Conservation (phyloP, 2,329 filamentous ascomycete genomes). For the Colletotrichum sublineola region DNA sequence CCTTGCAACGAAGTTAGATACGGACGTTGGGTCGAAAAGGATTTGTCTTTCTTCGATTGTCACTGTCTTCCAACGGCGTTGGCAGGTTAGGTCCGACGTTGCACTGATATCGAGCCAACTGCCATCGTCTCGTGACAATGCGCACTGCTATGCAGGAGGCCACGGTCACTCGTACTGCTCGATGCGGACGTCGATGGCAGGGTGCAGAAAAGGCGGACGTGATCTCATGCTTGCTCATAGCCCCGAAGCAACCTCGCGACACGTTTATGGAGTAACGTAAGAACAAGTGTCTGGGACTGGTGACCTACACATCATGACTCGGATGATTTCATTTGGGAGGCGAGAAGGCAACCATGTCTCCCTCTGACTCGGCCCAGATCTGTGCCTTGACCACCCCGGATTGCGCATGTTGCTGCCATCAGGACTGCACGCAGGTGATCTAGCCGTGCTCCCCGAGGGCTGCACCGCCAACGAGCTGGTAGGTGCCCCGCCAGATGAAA, state of each 20-base stretch:
- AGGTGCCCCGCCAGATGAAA: neutral
- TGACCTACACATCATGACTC: slow-evolving; percentile 37
- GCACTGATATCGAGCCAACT: slow-evolving; percentile 11
- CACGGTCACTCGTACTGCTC: neutral
- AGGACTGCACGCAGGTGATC: slow-evolving; percentile 30
- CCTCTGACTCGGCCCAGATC: slow-evolving; percentile 38
- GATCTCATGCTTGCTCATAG: slow-evolving; percentile 26
- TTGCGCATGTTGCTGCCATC: slow-evolving; percentile 27
- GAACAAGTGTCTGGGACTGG: slow-evolving; percentile 18
- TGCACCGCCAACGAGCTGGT: neutral
- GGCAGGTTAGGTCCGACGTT: slow-evolving; percentile 12
- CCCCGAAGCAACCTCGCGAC: slow-evolving; percentile 13
- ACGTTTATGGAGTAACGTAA: slow-evolving; percentile 33
- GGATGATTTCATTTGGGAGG: slow-evolving; percentile 1
- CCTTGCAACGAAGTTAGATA: slow-evolving; percentile 17
- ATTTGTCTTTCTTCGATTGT: neutral
- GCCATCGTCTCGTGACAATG: slow-evolving; percentile 16
- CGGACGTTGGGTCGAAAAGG: slow-evolving; percentile 16
- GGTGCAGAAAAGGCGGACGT: neutral
- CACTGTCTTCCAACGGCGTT: neutral
- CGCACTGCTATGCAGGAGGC: neutral
- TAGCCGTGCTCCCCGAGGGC: neutral
- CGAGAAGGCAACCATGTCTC: slow-evolving; percentile 28
- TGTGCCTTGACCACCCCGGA: slow-evolving; percentile 23
- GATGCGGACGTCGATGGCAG: neutral